phyloP scores from a whole-genome alignment of 306 rosid genomes.

The Sechiopsis laciniata region DNA sequence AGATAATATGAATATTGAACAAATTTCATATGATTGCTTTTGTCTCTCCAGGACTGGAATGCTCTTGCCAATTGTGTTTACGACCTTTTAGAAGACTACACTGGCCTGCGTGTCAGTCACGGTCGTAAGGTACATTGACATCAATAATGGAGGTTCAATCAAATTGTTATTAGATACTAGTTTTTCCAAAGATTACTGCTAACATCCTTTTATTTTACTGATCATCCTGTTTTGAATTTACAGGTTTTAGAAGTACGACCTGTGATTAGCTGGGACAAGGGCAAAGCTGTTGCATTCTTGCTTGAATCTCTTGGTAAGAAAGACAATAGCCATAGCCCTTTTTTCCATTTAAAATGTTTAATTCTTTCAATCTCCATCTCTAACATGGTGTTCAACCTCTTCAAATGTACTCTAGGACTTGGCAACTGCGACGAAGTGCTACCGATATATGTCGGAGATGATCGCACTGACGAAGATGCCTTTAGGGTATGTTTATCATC shows the following conservation, averaged over 20 bases:
- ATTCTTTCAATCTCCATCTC: constrained; percentile 8
- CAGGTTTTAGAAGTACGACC: constrained; percentile 98
- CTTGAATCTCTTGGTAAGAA: constrained; percentile 90
- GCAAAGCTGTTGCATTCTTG: constrained; percentile 88
- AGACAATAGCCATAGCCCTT: not conserved
- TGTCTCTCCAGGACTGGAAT: constrained; percentile 52
- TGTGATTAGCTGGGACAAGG: constrained; percentile 86
- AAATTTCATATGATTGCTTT: constrained; percentile 4
- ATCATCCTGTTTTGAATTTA: not conserved
- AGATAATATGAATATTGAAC: not conserved
- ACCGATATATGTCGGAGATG: constrained; percentile 90
- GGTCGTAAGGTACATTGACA: constrained; percentile 72
- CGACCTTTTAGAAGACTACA: constrained; percentile 56
- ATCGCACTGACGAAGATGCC: constrained; percentile 92
- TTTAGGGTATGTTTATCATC: constrained; percentile 51
- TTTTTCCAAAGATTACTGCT: not conserved
- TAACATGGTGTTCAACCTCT: constrained; percentile 27
- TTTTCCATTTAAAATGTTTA: not conserved
- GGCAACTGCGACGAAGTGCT: constrained; percentile 71
- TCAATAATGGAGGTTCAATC: constrained; percentile 16
- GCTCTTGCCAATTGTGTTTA: constrained; percentile 56
- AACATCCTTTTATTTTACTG: not conserved
- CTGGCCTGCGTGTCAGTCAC: constrained; percentile 63
- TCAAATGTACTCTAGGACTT: constrained; percentile 48
- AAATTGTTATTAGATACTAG: constrained; percentile 1